Base-by-base conservation (phyloP, 2,329 filamentous ascomycete species). In the Colletotrichum sp. region DNA sequence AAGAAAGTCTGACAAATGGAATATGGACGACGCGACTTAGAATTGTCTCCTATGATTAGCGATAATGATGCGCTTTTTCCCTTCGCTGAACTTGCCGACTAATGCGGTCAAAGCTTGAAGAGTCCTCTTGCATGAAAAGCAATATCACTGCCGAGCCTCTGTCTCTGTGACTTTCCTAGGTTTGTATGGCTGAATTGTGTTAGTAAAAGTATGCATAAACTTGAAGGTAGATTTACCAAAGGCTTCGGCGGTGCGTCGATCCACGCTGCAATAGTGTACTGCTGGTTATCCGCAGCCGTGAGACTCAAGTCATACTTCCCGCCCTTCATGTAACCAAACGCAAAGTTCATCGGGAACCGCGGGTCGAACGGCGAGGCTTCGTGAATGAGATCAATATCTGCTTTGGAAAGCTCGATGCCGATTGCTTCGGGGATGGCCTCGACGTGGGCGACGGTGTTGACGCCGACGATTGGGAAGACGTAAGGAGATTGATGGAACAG, bases 391-490 rank as follows among this genome's bases (percentile, higher is more conserved):
- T 88, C 81, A 26, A 93, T 88, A 64, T 93, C 90, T 78, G 90
- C 85, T 1, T 85, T 80, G 0, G 86, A 87, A n/a, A 93, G 83
- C 67, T 87, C 84, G 73, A 93, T 82, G 5, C 84, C 84, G 34
- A 93, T 82, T 0, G 90, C 90, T 75, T 90, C 87, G 78, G 93
- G 91, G 78, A 93, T 93, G 71, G 87, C 88, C 76, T 90, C 87
- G n/a, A 93, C 81, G 80, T 94, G 91, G 71, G 91, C 89, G 24
- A 93, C 82, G 79, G 91, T 93, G 5, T 91, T 86, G 0, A 90
- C 90, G 6, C 92, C 92, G 10, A 92, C 85, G 49, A 93, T 89
- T 0, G 92, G 92, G 80, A 92, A 92, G 9, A 93, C 88, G 78
- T 92, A 89, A 0, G 90, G 88, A 1, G 90, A 85, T 82, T 93